These are phyloP conservation scores for Daedalea quercina DNA, from an alignment of 768 basidiomycete genomes.

Conservation along the genomic window DNA sequence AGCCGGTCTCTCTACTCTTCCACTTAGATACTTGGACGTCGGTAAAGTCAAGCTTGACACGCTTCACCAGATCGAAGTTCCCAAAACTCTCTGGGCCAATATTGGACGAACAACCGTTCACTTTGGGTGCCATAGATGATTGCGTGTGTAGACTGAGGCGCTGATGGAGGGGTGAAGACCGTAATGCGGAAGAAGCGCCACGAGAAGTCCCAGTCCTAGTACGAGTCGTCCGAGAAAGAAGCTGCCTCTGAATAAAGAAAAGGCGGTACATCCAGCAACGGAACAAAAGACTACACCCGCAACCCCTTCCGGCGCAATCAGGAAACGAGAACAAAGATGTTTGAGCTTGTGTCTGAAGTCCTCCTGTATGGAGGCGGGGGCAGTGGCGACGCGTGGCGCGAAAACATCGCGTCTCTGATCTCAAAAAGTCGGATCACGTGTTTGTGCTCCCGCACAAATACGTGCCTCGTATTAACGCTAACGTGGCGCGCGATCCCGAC, in stretches of 20 bases:
- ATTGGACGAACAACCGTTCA: conserved; percentile 1
- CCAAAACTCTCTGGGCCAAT: conserved; percentile 33
- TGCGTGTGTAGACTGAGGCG: conserved; percentile 7
- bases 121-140: conserved; percentile 13
- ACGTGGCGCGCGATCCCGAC: too few relatives aligned
- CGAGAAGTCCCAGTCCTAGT: background rate
- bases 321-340: too few relatives aligned
- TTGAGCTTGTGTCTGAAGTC: too few relatives aligned
- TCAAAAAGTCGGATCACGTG: too few relatives aligned
- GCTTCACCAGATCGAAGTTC: conserved; percentile 80
- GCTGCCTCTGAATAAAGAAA: background rate
- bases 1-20: conserved; percentile 80
- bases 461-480: too few relatives aligned
- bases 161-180: background rate
- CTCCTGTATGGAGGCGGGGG: too few relatives aligned
- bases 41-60: conserved; percentile 69
- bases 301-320: too few relatives aligned
- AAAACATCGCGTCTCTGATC: too few relatives aligned
- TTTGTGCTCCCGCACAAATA: too few relatives aligned
- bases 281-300: background rate
- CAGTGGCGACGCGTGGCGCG: too few relatives aligned
- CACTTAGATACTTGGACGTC: conserved; percentile 84
- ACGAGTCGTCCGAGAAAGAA: background rate
- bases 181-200: conserved; percentile 2
- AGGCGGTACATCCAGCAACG: conserved; percentile 5